Conservation (phyloP, 2,329 filamentous ascomycete species). For the Samsoniella hepiali region DNA sequence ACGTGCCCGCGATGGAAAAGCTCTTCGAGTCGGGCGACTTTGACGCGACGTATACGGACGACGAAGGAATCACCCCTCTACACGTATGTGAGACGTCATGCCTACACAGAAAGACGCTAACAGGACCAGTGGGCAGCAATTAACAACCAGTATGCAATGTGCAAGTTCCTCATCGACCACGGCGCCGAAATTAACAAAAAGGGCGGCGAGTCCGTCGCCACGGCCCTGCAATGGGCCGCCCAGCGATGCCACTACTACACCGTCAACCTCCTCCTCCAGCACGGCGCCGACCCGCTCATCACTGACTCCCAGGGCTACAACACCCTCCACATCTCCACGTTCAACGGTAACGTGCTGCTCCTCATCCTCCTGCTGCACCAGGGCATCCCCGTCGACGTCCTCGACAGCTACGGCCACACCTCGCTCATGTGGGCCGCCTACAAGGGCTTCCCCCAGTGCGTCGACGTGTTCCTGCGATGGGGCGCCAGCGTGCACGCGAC, state of each 20-base stretch:
- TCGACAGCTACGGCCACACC: slow-evolving; percentile 87
- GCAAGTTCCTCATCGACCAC: slow-evolving; percentile 82
- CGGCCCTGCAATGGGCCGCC: slow-evolving; percentile 93
- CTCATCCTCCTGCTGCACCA: slow-evolving; percentile 89
- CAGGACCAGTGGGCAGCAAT: slow-evolving; percentile 85
- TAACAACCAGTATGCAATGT: slow-evolving; percentile 97
- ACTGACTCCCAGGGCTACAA: slow-evolving; percentile 97
- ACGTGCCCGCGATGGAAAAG: slow-evolving; percentile 82
- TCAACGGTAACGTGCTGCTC: slow-evolving; percentile 92
- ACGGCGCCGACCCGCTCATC: slow-evolving; percentile 88
- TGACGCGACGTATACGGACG: slow-evolving; percentile 79
- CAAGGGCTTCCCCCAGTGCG: slow-evolving; percentile 89
- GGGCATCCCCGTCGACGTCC: slow-evolving; percentile 88
- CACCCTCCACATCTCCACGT: slow-evolving; percentile 92
- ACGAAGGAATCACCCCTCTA: slow-evolving; percentile 90
- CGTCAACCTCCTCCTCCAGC: slow-evolving; percentile 84
- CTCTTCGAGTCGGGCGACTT: slow-evolving; percentile 80
- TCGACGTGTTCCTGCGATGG: slow-evolving; percentile 91
- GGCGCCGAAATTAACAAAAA: slow-evolving; percentile 93
- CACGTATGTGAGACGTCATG: slow-evolving; percentile 60
- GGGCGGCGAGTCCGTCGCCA: slow-evolving; percentile 91
- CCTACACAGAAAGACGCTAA: slow-evolving; percentile 18
- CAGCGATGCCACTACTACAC: slow-evolving; percentile 97
- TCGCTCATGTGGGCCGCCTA: slow-evolving; percentile 98
- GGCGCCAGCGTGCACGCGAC: slow-evolving; percentile 87